Base-by-base conservation (phyloP, 2,329 filamentous ascomycete species). In the Aspergillus niger region DNA sequence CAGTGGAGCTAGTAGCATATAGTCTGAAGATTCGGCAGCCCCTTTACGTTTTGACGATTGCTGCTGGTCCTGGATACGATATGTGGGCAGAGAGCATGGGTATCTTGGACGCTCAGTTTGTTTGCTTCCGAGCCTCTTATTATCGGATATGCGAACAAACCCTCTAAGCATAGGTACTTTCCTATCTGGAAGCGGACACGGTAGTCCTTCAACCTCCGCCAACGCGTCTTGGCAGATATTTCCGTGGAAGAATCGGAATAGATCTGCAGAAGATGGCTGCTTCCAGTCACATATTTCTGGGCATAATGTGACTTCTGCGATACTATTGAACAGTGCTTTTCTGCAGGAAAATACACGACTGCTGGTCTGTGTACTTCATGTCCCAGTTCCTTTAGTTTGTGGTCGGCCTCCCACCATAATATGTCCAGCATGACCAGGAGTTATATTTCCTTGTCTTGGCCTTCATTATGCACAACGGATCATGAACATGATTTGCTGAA, bases 141-240 rank as follows among this genome's bases (percentile, higher is more conserved):
- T 32, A 5, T 32, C 30, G 10, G 4, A 11, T 36, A 36, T 13
- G 11, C 30, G 30, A 6, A 28, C 24, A 17, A 30, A 11, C 8
- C n/a, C 3, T 15, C 1, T 22, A 15, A 11, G 28, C 5, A 15
- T 15, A 28, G 51, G 36, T 39, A 11, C 13, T 10, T 54, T 54
- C 51, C 51, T 39, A 41, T 54, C 36, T 43, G 11, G 51, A 54
- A 26, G 51, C 51, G 51, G 51, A 54, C 51, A 8, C 17, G 24
- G 30, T 11, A 30, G 22, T 8, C 11, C 17, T 11, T 44, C 43
- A 38, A 11, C 38, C 24, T 24, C 15, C 24, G 39, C 7, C 15
- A 6, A 24, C 44, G 22, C 26, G 17, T 20, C 52, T 28, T 22
- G 41, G 39, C 52, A 30, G 2, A 17, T 2, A 7, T 26, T 22